Evolutionary conservation across 1,139 yeast species (phyloP), one percentile per base, ranked within the genome.

Genomic region (Diutina sp.): DNA sequence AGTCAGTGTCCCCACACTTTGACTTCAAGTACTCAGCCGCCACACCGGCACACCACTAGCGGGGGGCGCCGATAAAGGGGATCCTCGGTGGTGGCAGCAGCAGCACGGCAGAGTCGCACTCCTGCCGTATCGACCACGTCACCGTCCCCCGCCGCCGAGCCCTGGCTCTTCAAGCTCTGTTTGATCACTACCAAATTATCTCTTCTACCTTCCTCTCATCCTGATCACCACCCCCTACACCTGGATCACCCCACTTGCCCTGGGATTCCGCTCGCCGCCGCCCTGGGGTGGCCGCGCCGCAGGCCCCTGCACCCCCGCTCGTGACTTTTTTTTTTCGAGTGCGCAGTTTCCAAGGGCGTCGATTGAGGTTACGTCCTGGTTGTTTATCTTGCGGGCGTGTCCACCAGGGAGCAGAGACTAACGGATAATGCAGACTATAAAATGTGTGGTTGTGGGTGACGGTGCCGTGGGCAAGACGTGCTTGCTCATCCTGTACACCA

Each of bases 401-500:
- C 28, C 50, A 16, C 50, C 50, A 4, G 11, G 28, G 30, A 46
- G 46, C 46, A 45, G 25, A 16, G 46, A 46, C 28, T 18, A 28
- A 21, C 8, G 50, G 7, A 46, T 18, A 30, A 87, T 87, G 95
- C 90, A 86, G 72, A 87, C 95, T 61, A 86, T 90, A 73, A 90
- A 90, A 74, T 90, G 97, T 80, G 97, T 90, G 65, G 97, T 90
- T 63, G 96, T 90, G 58, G 97, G 97, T 61, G 97, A 90, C 76
- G 97, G 97, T 86, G 97, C 96, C 63, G 97, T 90, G 62, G 97
- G 97, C 65, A 90, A 66, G 59, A 67, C 70, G 44, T 67, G 70
- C 59, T 81, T 90, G 61, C 79, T 91, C 64, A 93, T 91, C 67
- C 90, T 97, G 59, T 88, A 88, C 70, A 88, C 96, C 58, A 87